phyloP scores from a whole-genome alignment of 129 eudicot genomes.

The Centrapalus pauciflorus region DNA sequence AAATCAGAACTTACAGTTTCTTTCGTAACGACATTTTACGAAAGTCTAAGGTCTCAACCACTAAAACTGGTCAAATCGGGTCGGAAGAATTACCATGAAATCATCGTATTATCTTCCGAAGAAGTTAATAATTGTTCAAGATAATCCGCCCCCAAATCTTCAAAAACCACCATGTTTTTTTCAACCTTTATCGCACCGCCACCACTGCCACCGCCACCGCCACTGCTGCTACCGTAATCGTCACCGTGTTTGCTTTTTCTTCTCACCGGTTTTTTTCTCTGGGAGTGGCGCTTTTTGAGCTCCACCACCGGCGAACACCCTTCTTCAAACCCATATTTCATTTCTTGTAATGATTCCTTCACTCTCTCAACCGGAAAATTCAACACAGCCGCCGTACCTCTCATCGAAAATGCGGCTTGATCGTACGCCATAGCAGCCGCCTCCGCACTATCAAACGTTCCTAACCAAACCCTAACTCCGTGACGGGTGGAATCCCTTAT shows the following conservation, averaged over 20 bases:
- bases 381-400: constrained; percentile 63
- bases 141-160: constrained; percentile 84
- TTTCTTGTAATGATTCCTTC: constrained; percentile 51
- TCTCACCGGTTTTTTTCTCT: constrained; percentile 41
- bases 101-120: constrained; percentile 27
- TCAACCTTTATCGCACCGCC: constrained; percentile 15
- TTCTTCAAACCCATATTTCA: constrained; percentile 44
- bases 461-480: constrained; percentile 77
- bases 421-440: constrained; percentile 85
- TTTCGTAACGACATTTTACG: too few species aligned
- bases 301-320: constrained; percentile 81
- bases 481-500: constrained; percentile 71
- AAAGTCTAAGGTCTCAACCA: constrained; percentile 6
- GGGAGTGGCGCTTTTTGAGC: constrained; percentile 55
- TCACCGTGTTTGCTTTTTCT: constrained; percentile 31
- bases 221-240: too few species aligned
- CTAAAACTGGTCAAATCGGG: neutral
- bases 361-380: constrained; percentile 76
- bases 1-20: too few species aligned
- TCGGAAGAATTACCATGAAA: constrained; percentile 14
- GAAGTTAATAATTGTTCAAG: constrained; percentile 53
- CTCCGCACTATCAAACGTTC: constrained; percentile 80
- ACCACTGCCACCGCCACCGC: too few species aligned
- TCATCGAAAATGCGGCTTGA: constrained; percentile 75
- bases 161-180: constrained; percentile 52